These are phyloP conservation scores for Alternaria infectoria DNA, from an alignment of 2,329 filamentous ascomycete species.

Conservation along the genomic window DNA sequence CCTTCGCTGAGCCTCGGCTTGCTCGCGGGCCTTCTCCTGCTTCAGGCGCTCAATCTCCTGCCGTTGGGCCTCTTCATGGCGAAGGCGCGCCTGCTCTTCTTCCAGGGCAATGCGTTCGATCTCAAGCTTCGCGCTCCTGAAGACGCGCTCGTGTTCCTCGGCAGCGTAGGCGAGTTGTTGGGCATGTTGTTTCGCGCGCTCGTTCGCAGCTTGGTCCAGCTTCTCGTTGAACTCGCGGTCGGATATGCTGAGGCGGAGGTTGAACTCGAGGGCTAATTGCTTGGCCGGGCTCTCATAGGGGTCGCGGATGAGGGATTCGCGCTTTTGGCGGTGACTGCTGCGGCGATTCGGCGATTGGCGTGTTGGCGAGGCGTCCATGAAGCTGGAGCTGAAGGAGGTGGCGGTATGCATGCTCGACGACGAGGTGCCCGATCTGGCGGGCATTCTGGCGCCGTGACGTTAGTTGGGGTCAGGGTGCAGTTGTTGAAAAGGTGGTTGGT, in stretches of 20 bases:
- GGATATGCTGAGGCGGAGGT: conserved; percentile 50
- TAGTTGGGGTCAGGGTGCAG: conserved; percentile 10
- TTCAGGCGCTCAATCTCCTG: conserved; percentile 51
- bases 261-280: conserved; percentile 50
- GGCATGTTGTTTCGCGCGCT: conserved; percentile 68
- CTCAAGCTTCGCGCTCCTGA: conserved; percentile 60
- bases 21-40: conserved; percentile 52
- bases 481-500: conserved; percentile 32
- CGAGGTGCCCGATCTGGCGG: conserved; percentile 41
- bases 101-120: conserved; percentile 57
- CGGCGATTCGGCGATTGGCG: conserved; percentile 42
- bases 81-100: conserved; percentile 43
- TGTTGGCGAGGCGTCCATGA: conserved; percentile 38
- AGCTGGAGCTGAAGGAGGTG: conserved; percentile 41
- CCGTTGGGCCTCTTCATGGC: conserved; percentile 45
- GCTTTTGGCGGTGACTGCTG: conserved; percentile 30
- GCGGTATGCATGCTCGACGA: conserved; percentile 45
- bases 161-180: conserved; percentile 71
- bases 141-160: conserved; percentile 70
- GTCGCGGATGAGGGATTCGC: conserved; percentile 29
- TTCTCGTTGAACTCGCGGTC: conserved; percentile 60
- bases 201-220: conserved; percentile 67
- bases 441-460: conserved; percentile 28
- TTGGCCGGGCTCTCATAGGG: conserved; percentile 43
- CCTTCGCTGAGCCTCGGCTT: conserved; percentile 44